Conservation (phyloP, 2,329 filamentous ascomycete genomes). For the Hymenoscyphus fraxineus region DNA sequence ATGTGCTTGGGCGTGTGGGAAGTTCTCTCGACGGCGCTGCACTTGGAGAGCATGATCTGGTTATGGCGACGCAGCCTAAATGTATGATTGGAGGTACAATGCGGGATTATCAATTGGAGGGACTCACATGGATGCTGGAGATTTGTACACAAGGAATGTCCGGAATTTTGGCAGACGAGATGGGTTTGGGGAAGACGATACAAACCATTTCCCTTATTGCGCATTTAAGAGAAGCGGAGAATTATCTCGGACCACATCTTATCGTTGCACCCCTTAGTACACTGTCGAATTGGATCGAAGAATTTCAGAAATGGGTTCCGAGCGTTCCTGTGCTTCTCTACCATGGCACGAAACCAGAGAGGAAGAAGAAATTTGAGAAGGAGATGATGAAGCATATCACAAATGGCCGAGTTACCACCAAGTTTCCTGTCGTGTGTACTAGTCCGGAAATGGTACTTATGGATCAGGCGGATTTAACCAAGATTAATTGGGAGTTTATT, state of each 20-base stretch:
- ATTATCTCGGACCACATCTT: conserved; percentile 79
- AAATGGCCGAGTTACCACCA: conserved; percentile 51
- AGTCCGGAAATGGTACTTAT: conserved; percentile 95
- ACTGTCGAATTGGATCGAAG: conserved; percentile 91
- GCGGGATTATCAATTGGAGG: conserved; percentile 91
- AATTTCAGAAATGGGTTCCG: conserved; percentile 88
- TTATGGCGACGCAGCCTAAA: conserved; percentile 80
- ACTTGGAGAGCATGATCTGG: conserved; percentile 62
- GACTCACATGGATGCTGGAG: conserved; percentile 83
- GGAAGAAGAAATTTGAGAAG: conserved; percentile 71
- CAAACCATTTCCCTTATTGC: conserved; percentile 56
- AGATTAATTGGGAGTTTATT: conserved; percentile 94
- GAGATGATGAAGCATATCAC: conserved; percentile 67
- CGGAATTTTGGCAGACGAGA: conserved; percentile 56
- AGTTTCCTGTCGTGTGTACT: conserved; percentile 90
- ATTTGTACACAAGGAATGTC: conserved; percentile 63
- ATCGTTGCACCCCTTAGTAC: conserved; percentile 90
- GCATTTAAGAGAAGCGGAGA: conserved; percentile 79
- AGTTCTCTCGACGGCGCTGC: conserved; percentile 57
- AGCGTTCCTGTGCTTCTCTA: conserved; percentile 86
- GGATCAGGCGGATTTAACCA: conserved; percentile 75
- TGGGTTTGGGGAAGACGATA: conserved; percentile 58
- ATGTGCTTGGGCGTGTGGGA: conserved; percentile 59
- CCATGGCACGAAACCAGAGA: conserved; percentile 75
- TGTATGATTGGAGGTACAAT: conserved; percentile 84